Base-by-base conservation (phyloP, 2,329 filamentous ascomycete genomes). In the Bertia moriformis region DNA sequence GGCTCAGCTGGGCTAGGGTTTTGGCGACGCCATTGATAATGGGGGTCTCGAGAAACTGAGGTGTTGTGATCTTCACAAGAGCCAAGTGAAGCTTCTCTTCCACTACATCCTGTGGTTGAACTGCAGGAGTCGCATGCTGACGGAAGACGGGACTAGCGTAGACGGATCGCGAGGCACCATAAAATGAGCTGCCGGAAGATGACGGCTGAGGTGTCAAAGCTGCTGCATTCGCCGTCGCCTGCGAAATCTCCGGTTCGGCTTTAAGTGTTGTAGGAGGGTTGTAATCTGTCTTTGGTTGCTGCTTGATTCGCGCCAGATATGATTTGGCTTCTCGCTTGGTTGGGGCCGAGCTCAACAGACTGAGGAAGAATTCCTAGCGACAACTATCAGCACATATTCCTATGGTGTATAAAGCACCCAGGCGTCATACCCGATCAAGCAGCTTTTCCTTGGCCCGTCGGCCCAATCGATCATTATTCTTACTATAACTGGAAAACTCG, bases 301-400 rank as follows among this genome's bases (percentile, higher is more conserved):
- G 60, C 38, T 75, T 78, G 55, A 95, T 93, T 44, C 86, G 88
- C 48, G 91, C 82, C 14, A 98, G 69, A 53, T 95, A 98, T 27
- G 84, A 78, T 58, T 83, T 88, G 37, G 88, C 87, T 62, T 98
- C 91, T 49, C 91, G 78, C 59, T 88, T 93, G 0, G 89, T 95
- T 4, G 88, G 83, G 10, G 87, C 86, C 14, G 88, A 86, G 51
- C 84, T 85, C 20, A 98, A 67, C 3, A 96, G 73, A 14, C 86
- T 88, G 20, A 93, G 69, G 49, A 93, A 79, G 50, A 94, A 82
- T 52, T 94, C 85, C 80, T 87, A 46, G n/a, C n/a, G n/a, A n/a
- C n/a, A n/a, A n/a, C n/a, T n/a, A n/a, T n/a, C n/a, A n/a, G n/a
- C n/a, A n/a, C n/a, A n/a, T n/a, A n/a, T n/a, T n/a, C n/a, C n/a